Base-by-base conservation (phyloP, 495 filamentous ascomycete genomes). In the Xylaria curta region DNA sequence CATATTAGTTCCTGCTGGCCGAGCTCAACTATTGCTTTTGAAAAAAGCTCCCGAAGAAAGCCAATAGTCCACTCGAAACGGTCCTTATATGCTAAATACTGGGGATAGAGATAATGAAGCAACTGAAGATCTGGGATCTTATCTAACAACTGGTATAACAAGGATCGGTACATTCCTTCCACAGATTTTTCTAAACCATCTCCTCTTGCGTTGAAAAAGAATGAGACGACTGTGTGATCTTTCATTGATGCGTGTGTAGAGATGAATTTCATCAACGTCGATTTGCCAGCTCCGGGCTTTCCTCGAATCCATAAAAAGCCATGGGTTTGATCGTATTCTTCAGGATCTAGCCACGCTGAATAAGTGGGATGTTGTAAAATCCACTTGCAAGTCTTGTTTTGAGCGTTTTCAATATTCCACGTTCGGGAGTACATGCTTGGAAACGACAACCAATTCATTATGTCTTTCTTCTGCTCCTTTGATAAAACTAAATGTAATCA, bases 231-330 rank as follows among this genome's bases (percentile, higher is more conserved):
- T 51, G 73, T 67, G 5, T 42, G 65, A 13, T 67, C 36, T n/a
- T 75, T 72, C 28, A 62, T 17, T 8, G n/a, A 33, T 46, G n/a
- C 69, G 51, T 17, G 51, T 54, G 24, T 74, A 26, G 33, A 44
- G 12, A 72, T 31, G 54, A 80, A 79, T 24, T 86, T 86, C 81
- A 87, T 85, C 31, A 87, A 72, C 6, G 82, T 85, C 15, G 87
- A 89, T 73, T 89, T 90, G 7, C 88, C 87, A 21, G 82, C 76
- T 13, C 86, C 87, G 4, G 87, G 85, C 53, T 89, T 88, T 2
- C 87, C 87, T 71, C 81, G 87, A 54, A 90, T 85, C 88, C 87
- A 90, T 15, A 90, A 61, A 56, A 90, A 81, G 7, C 88, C 87
- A 51, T 83, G 75, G 72, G 86, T 85, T 15, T 85, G 47, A 6